Base-by-base conservation (phyloP, 129 eudicot species). In the Silybum marianum region DNA sequence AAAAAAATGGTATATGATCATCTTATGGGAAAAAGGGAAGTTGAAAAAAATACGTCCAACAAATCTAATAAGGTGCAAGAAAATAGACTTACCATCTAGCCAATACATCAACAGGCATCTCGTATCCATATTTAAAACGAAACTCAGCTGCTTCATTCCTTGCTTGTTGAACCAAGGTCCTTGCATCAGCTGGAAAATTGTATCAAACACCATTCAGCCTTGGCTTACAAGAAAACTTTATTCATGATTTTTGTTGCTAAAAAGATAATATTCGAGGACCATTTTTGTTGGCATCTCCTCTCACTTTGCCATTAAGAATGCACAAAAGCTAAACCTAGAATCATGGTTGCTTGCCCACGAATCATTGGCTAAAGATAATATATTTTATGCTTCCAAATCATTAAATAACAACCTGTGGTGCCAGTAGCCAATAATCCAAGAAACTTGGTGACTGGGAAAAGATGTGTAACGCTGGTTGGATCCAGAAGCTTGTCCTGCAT, bases 131-230 rank as follows among this genome's bases (percentile, higher is more conserved):
- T 90, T 85, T 90, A 63, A 75, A 85, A 42, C 98, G 97, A 44
- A 90, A 95, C 84, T 95, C 98, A 25, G 98, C 98, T 67, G 98
- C 98, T 86, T 95, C 96, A 82, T 95, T 90, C 84, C 98, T 90
- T 74, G 98, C 98, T 88, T 92, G 98, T 75, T 92, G 96, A 72
- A 95, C 98, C 91, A 95, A 87, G 69, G 97, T 89, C 93, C 97
- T 92, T 66, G 98, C 94, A 92, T 95, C 98, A 89, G 98, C 98
- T 95, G 85, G 69, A 84, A 71, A 16, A 28, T 62, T 42, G 23
- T 38, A 34, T 21, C 2, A 14, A 69, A 42, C 72, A 62, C 58
- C 10, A 39, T 18, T 13, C 66, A 79, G 40, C 9, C 9, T 19
- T 6, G 14, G 67, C 68, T 14, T 38, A 40, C 72, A 19, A 7